These are phyloP conservation scores for Angomonas desouzai DNA, from an alignment of 208 protist species.

Conservation along the genomic window DNA sequence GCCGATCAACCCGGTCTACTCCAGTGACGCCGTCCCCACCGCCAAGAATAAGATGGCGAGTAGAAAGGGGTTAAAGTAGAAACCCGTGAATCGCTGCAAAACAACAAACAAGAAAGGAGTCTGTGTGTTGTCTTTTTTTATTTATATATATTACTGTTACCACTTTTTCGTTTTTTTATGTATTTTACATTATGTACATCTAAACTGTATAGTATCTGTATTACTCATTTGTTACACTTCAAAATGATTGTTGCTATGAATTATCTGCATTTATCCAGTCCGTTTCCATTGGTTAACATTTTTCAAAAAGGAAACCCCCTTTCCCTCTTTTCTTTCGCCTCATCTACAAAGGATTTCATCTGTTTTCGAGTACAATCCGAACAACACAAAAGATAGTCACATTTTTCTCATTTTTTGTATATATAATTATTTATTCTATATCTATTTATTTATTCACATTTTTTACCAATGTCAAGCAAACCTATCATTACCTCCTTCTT, in stretches of 20 bases:
- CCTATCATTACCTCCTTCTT: constrained; percentile 80
- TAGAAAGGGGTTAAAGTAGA: background rate
- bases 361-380: too few relatives aligned
- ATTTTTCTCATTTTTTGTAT: too few relatives aligned
- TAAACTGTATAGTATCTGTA: constrained; percentile 4
- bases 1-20: constrained; percentile 1
- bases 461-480: background rate
- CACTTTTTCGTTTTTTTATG: background rate
- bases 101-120: background rate
- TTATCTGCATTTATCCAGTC: too few relatives aligned
- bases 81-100: background rate
- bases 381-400: too few relatives aligned
- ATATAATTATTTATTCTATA: too few relatives aligned
- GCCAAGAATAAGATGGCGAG: background rate
- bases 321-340: constrained; percentile 18
- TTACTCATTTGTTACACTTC: constrained; percentile 2
- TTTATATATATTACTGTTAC: background rate
- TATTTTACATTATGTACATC: constrained; percentile 17
- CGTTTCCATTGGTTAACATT: constrained; percentile 10
- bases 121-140: constrained; percentile 2
- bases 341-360: background rate
- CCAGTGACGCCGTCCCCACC: background rate
- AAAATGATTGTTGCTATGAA: too few relatives aligned
- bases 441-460: background rate
- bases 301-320: constrained; percentile 17